These are phyloP conservation scores for Pseudonitzschia delicatissima DNA, from an alignment of 108 stramenopile genomes.

Conservation along the genomic window DNA sequence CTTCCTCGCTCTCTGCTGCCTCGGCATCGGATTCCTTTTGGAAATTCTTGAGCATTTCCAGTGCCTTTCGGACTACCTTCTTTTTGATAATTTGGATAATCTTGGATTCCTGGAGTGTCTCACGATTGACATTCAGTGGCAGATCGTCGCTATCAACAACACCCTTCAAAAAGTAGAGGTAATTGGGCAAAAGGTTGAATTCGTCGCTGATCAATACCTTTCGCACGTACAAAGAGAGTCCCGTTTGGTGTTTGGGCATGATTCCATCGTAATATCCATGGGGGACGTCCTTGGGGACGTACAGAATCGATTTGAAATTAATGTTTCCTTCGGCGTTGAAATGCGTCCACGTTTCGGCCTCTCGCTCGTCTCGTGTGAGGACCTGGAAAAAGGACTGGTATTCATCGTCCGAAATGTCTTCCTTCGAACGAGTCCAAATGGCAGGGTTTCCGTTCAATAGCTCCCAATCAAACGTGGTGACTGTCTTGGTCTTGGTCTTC, in stretches of 20 bases:
- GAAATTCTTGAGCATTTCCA: constrained; percentile 94
- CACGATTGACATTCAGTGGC: constrained; percentile 99
- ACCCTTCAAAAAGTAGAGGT: constrained; percentile 94
- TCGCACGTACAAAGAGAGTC: constrained; percentile 91
- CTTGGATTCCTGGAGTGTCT: constrained; percentile 97
- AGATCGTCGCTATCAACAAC: constrained; percentile 99
- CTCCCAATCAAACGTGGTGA: constrained; percentile 89
- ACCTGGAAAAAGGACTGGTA: constrained; percentile 92
- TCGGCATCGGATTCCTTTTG: constrained; percentile 45
- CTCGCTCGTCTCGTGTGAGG: constrained; percentile 29
- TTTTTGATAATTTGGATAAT: constrained; percentile 98
- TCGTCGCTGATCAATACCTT: constrained; percentile 99
- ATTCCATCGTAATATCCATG: constrained; percentile 41
- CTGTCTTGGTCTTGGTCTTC: constrained; percentile 82
- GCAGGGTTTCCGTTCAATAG: constrained; percentile 92
- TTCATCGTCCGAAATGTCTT: constrained; percentile 96
- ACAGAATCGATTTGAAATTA: constrained; percentile 98
- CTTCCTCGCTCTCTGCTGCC: constrained; percentile 46
- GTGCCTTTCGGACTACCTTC: constrained; percentile 98
- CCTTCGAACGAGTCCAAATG: constrained; percentile 96
- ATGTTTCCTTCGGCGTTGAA: constrained; percentile 99
- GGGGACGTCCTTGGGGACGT: constrained; percentile 82
- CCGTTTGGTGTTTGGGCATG: constrained; percentile 39
- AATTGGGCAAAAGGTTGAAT: constrained; percentile 96
- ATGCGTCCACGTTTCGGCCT: constrained; percentile 88